A percentile compares a stretch with the other conserved stretches of the same genome.
Evolutionary conservation across 2,329 filamentous ascomycete species (phyloP).

Genomic region (Kalaharituber pfeilii): DNA sequence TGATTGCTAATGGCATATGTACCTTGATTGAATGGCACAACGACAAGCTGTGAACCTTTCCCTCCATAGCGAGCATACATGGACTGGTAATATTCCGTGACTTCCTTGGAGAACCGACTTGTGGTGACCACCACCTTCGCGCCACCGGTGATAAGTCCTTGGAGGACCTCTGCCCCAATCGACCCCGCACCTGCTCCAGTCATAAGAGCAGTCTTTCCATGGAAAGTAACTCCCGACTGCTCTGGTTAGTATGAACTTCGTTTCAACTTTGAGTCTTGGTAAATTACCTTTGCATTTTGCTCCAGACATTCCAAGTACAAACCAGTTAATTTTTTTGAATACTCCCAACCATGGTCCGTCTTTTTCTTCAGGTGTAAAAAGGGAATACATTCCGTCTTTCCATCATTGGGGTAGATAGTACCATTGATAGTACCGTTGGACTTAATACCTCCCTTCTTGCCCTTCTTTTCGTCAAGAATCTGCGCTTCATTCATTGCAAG

Average conservation of each 20-base stretch:
- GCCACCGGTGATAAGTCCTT: slow-evolving; percentile 88
- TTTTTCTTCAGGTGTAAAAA: slow-evolving; percentile 96
- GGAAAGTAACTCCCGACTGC: slow-evolving; percentile 61
- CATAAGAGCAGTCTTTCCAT: slow-evolving; percentile 93
- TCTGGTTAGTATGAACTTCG: slow-evolving; percentile 1
- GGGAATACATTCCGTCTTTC: slow-evolving; percentile 53
- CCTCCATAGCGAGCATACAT: slow-evolving; percentile 95
- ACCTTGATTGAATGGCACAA: slow-evolving; percentile 97
- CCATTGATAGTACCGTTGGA: slow-evolving; percentile 31
- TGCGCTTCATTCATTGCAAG: slow-evolving; percentile 96
- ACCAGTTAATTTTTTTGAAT: slow-evolving; percentile 95
- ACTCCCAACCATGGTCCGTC: slow-evolving; percentile 88
- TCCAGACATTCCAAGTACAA: slow-evolving; percentile 84
- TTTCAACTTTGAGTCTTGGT: neutral
- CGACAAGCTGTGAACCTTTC: slow-evolving; percentile 86
- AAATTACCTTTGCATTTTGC: slow-evolving; percentile 51
- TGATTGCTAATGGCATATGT: neutral
- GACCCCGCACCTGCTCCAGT: slow-evolving; percentile 95
- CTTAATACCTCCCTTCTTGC: slow-evolving; percentile 29
- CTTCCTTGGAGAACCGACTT: slow-evolving; percentile 86
- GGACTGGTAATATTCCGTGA: slow-evolving; percentile 97
- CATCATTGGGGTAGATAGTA: slow-evolving; percentile 29
- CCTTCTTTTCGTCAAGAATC: slow-evolving; percentile 76
- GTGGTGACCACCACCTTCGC: slow-evolving; percentile 95
- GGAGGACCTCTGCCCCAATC: slow-evolving; percentile 90